A percentile compares a stretch with the other conserved stretches of the same genome.
Conservation (phyloP, 345 rosid species). For the Lagerstroemia speciosa region DNA sequence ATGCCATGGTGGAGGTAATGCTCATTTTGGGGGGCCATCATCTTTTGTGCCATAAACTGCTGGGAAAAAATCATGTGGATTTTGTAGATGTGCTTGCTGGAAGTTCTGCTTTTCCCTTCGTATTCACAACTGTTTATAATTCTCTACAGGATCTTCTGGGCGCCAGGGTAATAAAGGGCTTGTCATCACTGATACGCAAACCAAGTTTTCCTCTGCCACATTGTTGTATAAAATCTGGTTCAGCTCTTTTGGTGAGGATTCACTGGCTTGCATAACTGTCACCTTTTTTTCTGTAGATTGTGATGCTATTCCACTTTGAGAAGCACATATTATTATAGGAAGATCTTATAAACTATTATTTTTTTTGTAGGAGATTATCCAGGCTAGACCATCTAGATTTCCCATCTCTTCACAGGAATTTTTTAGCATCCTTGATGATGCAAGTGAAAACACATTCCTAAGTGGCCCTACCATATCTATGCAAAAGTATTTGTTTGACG, state of each 20-base stretch:
- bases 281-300: neutral
- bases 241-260: slow-evolving; percentile 63
- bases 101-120: neutral
- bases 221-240: slow-evolving; percentile 67
- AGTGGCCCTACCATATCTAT: slow-evolving; percentile 54
- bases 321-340: neutral
- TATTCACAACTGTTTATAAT: neutral
- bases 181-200: slow-evolving; percentile 53
- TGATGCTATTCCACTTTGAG: neutral
- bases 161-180: slow-evolving; percentile 46
- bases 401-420: slow-evolving; percentile 74
- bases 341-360: slow-evolving; percentile 1
- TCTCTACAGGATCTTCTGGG: slow-evolving; percentile 59
- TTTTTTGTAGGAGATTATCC: slow-evolving; percentile 69
- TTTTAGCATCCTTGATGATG: slow-evolving; percentile 81
- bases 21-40: neutral
- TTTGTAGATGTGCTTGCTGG: neutral
- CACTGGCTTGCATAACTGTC: neutral
- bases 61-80: neutral
- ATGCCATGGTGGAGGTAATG: slow-evolving; percentile 57
- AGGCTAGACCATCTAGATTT: slow-evolving; percentile 56
- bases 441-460: slow-evolving; percentile 90
- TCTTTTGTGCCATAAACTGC: neutral
- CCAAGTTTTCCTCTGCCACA: slow-evolving; percentile 69
- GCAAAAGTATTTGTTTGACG: slow-evolving; percentile 86